Base-by-base conservation (phyloP, 2,329 filamentous ascomycete species). In the Penicillium decumbens region DNA sequence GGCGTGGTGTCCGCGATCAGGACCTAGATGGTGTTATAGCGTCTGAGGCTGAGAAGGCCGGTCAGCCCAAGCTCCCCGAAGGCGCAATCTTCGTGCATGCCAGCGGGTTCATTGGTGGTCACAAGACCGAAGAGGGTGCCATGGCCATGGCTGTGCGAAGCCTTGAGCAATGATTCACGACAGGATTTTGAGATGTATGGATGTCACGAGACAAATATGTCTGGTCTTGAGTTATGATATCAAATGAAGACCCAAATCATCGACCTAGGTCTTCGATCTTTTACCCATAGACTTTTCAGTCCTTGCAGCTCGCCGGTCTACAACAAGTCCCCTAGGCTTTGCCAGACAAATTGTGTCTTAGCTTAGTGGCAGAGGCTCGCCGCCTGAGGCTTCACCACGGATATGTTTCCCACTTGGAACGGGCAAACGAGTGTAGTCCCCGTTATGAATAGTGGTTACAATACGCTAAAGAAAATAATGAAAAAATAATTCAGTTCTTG, bases 101-200 rank as follows among this genome's bases (percentile, higher is more conserved):
- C 3, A 85, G 87, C 45, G 93, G 93, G 25, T 98, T 98, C 74
- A 97, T 97, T 65, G 93, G 93, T 15, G 93, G 93, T 2, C 95
- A 96, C 73, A 86, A 88, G 78, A 95, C 87, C 0, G 93, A 88
- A 63, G 89, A 95, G 54, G 93, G 93, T 27, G 91, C 84, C 24
- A 80, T 89, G 68, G 82, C 84, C 50, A 95, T 97, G 89, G 90
- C 91, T 45, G 60, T 65, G 37, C 65, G 67, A 49, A 67, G 71
- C 42, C 54, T 75, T 52, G 68, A 65, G 24, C 49, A 58, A 48
- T 63, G 47, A 43, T 25, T 47, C 47, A 43, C 20, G 33, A 30
- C 13, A 3, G 10, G 6, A 12, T 15, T 6, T 12, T 15, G n/a
- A 23, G 9, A 15, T 24, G 32, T 35, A 40, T 27, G 25, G 13